Evolutionary conservation across 73 alveolate species (phyloP).

Genomic region (Blepharisma japonicum): DNA sequence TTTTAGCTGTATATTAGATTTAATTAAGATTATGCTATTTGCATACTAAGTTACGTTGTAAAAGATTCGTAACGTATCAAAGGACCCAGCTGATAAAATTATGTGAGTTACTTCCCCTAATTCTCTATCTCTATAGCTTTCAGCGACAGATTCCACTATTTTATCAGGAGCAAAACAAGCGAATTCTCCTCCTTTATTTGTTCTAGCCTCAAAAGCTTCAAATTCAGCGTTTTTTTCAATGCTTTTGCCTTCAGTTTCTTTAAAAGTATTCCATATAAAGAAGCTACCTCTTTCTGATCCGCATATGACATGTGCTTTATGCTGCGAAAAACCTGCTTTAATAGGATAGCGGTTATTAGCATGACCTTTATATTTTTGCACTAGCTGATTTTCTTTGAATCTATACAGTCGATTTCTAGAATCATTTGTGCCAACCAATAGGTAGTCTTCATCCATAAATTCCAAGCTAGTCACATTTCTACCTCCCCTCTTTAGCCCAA

Average conservation of each 20-base stretch:
- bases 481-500: slow-evolving; percentile 76
- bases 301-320: slow-evolving; percentile 61
- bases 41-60: too few relatives aligned
- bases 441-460: slow-evolving; percentile 60
- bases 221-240: background rate
- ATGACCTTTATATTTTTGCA: slow-evolving; percentile 79
- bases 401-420: slow-evolving; percentile 69
- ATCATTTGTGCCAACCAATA: slow-evolving; percentile 77
- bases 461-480: slow-evolving; percentile 76
- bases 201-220: background rate
- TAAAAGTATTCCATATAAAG: slow-evolving; percentile 68
- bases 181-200: background rate
- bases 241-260: too few relatives aligned
- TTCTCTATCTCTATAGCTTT: too few relatives aligned
- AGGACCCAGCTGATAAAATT: too few relatives aligned
- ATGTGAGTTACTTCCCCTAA: too few relatives aligned
- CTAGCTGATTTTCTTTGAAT: slow-evolving; percentile 53
- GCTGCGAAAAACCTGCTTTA: slow-evolving; percentile 59
- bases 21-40: too few relatives aligned
- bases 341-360: slow-evolving; percentile 61
- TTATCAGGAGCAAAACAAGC: slow-evolving; percentile 25
- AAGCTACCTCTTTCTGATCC: slow-evolving; percentile 87
- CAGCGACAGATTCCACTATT: background rate
- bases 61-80: too few relatives aligned
- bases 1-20: too few relatives aligned